A percentile compares a stretch with the other conserved stretches of the same genome.
phyloP scores from a whole-genome alignment of 1,284 basidiomycete genomes.

The Cerioporus squamosus region DNA sequence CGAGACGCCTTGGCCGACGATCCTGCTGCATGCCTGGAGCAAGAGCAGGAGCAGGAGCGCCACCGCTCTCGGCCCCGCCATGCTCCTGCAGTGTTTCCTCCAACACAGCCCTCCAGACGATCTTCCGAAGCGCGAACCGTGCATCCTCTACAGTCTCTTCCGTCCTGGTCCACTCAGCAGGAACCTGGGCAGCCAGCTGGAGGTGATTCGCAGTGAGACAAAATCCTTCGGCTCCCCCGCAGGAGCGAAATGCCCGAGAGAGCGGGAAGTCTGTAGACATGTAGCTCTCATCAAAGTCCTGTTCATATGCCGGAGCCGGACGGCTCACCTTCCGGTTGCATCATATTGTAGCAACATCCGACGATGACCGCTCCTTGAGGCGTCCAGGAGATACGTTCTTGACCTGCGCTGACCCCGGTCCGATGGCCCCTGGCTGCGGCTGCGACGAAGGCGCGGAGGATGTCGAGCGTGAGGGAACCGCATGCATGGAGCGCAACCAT shows the following conservation, averaged over 20 bases:
- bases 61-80: not conserved
- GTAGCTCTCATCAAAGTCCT: no score
- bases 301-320: constrained; percentile 13
- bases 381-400: constrained; percentile 35
- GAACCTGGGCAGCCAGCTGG: constrained; percentile 61
- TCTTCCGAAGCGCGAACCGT: constrained; percentile 58
- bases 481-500: constrained; percentile 69
- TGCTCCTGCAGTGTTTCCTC: constrained; percentile 22
- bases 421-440: constrained; percentile 17
- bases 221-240: not conserved
- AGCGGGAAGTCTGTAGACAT: constrained; percentile 48
- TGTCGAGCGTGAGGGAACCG: constrained; percentile 51
- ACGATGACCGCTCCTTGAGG: constrained; percentile 47
- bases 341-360: constrained; percentile 58
- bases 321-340: constrained; percentile 44
- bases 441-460: constrained; percentile 42
- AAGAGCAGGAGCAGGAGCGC: no score
- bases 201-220: constrained; percentile 42
- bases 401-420: not conserved
- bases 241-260: constrained; percentile 16
- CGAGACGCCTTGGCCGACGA: constrained; percentile 28
- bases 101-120: constrained; percentile 65
- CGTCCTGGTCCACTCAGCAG: constrained; percentile 43
- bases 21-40: not conserved
- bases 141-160: constrained; percentile 30